A percentile compares a stretch with the other conserved stretches of the same genome.
phyloP scores from a whole-genome alignment of 2,329 filamentous ascomycete species.

The Botrytis hyacinthi region DNA sequence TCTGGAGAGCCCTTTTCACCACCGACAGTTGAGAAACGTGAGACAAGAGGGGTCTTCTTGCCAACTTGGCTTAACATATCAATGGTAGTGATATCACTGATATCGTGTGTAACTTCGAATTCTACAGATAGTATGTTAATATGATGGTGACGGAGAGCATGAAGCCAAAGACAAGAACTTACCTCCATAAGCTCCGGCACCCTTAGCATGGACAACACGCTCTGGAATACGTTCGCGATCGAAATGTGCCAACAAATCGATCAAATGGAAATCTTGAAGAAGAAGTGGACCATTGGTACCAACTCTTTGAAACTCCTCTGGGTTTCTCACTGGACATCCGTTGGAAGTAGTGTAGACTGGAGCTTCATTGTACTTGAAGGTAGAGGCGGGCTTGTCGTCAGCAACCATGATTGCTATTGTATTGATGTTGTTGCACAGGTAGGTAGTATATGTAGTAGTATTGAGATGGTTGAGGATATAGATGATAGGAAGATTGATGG shows the following conservation, averaged over 20 bases:
- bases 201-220: slow-evolving; percentile 57
- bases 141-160: neutral
- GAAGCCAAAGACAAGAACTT: slow-evolving; percentile 3
- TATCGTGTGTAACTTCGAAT: slow-evolving; percentile 38
- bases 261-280: slow-evolving; percentile 64
- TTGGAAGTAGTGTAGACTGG: slow-evolving; percentile 60
- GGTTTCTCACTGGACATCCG: slow-evolving; percentile 56
- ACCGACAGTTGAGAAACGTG: slow-evolving; percentile 70
- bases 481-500: neutral
- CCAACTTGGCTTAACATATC: slow-evolving; percentile 53
- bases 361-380: slow-evolving; percentile 55
- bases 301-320: slow-evolving; percentile 51
- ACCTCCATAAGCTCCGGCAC: slow-evolving; percentile 38
- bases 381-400: slow-evolving; percentile 46
- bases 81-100: slow-evolving; percentile 32
- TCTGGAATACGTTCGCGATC: slow-evolving; percentile 52
- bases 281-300: slow-evolving; percentile 57
- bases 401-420: slow-evolving; percentile 43
- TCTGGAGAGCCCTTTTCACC: slow-evolving; percentile 67
- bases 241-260: slow-evolving; percentile 58
- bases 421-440: neutral
- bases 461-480: neutral
- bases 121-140: slow-evolving; percentile 27
- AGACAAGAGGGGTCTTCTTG: slow-evolving; percentile 65
- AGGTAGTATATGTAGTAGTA: neutral